Base-by-base conservation (phyloP, 2,329 filamentous ascomycete species). In the Scedosporium aurantiacum region DNA sequence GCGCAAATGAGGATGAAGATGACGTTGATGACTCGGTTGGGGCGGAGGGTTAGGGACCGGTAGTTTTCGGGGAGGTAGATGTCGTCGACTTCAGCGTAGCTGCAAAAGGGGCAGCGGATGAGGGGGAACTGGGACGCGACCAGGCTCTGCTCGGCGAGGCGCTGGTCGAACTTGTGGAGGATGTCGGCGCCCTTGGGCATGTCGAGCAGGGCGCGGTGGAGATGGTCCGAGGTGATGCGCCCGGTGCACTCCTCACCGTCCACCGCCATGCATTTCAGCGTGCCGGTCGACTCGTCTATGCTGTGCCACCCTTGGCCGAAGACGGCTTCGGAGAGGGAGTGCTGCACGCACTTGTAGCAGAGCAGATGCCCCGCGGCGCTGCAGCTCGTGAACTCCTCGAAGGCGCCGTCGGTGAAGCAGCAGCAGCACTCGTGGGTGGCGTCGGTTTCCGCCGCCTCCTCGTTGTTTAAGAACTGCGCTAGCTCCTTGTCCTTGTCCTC, bases 261-360 rank as follows among this genome's bases (percentile, higher is more conserved):
- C 0, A 90, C 86, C 1, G 92, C 90, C n/a, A 96, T 82, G 70
- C 94, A 97, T 63, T 83, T 84, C 60, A 97, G 78, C 0, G 90
- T 91, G 43, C 89, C 89, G 43, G 80, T 83, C 63, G 85, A 80
- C 28, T 83, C 74, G 69, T 94, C 82, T 67, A 97, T 87, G 63
- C 88, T 86, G 58, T 85, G 83, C 90, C 93, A 97, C 60, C 90
- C 90, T 72, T 97, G 94, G 0, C 94, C 94, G 70, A 96, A 97
- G 0, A 97, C 77, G 1, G 92, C 91, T 71, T 97, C 93, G 58
- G 87, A 88, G 63, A 93, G 82, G 10, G 91, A 87, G 65, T 88
- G 85, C 65, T 87, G 87, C 58, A 97, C 86, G 72, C 94, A 97
- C 55, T 83, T 83, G 73, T 92, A 87, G 74, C 90, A 94, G 61